A percentile compares a stretch with the other conserved stretches of the same genome.
Conservation (phyloP, 2,329 filamentous ascomycete genomes). For the Talaromyces amestolkiae region DNA sequence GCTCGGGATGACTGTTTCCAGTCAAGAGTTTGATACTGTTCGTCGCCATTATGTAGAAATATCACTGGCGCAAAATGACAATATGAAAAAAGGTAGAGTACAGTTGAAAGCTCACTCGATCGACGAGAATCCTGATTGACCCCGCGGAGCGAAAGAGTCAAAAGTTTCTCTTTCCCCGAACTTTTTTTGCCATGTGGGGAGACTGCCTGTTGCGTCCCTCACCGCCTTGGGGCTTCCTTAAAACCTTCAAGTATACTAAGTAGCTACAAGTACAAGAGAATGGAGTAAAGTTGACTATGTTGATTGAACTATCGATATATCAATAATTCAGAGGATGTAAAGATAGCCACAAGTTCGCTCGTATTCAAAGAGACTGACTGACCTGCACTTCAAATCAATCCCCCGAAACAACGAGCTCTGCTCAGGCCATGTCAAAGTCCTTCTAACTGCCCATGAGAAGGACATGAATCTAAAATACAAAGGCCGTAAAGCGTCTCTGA, state of each 20-base stretch:
- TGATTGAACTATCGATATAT: neutral
- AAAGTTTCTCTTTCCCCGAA: slow-evolving; percentile 16
- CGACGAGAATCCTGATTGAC: slow-evolving; percentile 8
- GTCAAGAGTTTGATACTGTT: slow-evolving; percentile 74
- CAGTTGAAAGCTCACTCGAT: neutral
- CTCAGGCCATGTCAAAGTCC: slow-evolving; percentile 18
- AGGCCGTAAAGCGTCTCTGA: slow-evolving; percentile 15
- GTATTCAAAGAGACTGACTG: slow-evolving; percentile 26
- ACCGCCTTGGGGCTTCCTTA: slow-evolving; percentile 4
- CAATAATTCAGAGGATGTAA: neutral
- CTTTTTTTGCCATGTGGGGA: slow-evolving; percentile 18
- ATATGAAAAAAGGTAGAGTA: neutral
- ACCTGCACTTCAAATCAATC: slow-evolving; percentile 41
- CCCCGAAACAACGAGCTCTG: slow-evolving; percentile 10
- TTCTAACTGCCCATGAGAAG: slow-evolving; percentile 14
- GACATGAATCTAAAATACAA: slow-evolving; percentile 17
- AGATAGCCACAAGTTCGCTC: slow-evolving; percentile 19
- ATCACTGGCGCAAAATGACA: neutral
- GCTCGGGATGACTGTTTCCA: slow-evolving; percentile 71
- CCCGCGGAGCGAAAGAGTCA: slow-evolving; percentile 14
- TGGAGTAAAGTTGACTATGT: neutral
- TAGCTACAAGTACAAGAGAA: neutral
- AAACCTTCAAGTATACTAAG: no score
- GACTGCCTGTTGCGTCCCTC: slow-evolving; percentile 3
- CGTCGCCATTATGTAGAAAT: slow-evolving; percentile 52